Percentiles rank a stretch among this genome's conserved stretches.
Evolutionary conservation across 352 stramenopile genomes (phyloP).

Genomic region (Globisporangium sylvaticum): DNA sequence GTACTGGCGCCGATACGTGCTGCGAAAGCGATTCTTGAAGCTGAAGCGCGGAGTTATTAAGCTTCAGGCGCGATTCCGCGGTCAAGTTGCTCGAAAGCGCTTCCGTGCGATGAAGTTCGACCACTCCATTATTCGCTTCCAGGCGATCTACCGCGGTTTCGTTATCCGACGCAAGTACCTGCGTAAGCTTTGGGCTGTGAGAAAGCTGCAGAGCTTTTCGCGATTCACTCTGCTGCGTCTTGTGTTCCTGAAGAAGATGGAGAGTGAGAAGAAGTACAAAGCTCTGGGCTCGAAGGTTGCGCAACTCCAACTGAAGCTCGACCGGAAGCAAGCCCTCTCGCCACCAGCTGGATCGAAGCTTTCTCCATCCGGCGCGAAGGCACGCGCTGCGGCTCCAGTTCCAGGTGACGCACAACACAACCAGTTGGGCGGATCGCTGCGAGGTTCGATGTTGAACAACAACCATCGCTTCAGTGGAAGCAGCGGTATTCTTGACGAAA

Average conservation of each 20-base stretch:
- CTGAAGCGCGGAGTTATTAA: conserved; percentile 46
- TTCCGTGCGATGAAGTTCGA: conserved; percentile 74
- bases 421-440: conserved; percentile 25
- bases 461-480: conserved; percentile 52
- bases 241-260: conserved; percentile 77
- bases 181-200: conserved; percentile 40
- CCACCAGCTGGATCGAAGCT: conserved; percentile 24
- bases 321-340: conserved; percentile 45
- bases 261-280: conserved; percentile 79
- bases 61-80: conserved; percentile 62
- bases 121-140: conserved; percentile 70
- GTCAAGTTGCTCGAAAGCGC: conserved; percentile 50
- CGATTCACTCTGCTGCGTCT: conserved; percentile 70
- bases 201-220: conserved; percentile 71
- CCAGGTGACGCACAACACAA: conserved; percentile 10
- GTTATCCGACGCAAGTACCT: conserved; percentile 49
- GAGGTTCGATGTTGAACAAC: conserved; percentile 48
- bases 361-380: conserved; percentile 37
- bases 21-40: conserved; percentile 49
- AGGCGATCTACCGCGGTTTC: conserved; percentile 64
- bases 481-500: conserved; percentile 81
- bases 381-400: conserved; percentile 17
- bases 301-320: conserved; percentile 63
- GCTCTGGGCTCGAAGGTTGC: conserved; percentile 69
- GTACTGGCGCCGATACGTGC: conserved; percentile 69